phyloP scores from a whole-genome alignment of 1,284 basidiomycete genomes.

The Coniophora puteana region DNA sequence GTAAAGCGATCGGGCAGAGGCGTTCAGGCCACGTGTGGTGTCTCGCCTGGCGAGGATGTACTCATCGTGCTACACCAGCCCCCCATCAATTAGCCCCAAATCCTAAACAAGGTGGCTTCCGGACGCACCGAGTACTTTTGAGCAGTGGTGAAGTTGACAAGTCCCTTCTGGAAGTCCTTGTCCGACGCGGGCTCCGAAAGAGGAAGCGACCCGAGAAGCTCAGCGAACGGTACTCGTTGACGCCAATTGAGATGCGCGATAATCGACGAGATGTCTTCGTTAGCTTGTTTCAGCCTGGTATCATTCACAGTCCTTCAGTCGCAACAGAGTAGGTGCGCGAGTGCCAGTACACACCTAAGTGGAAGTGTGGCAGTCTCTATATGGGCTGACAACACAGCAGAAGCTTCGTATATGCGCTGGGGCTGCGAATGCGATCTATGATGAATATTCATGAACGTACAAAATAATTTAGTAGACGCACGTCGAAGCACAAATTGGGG shows the following conservation, averaged over 20 bases:
- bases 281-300: conserved; percentile 34
- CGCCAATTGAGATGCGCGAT: conserved; percentile 51
- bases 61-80: conserved; percentile 10
- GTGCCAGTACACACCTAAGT: conserved; percentile 42
- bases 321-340: background rate
- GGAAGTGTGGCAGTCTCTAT: conserved; percentile 65
- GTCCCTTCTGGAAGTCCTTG: conserved; percentile 25
- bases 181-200: conserved; percentile 22
- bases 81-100: conserved; percentile 1
- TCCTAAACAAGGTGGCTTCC: background rate
- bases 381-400: conserved; percentile 65
- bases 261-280: conserved; percentile 44
- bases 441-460: conserved; percentile 8
- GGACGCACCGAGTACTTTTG: background rate
- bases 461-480: conserved; percentile 27
- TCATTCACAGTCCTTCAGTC: background rate
- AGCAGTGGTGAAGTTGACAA: conserved; percentile 42
- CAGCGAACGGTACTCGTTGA: conserved; percentile 51
- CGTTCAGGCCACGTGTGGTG: conserved; percentile 53
- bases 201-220: conserved; percentile 55
- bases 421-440: conserved; percentile 30
- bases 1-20: conserved; percentile 31
- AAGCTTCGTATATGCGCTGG: conserved; percentile 46
- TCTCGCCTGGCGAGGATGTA: conserved; percentile 39
- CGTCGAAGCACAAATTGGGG: conserved; percentile 35